Base-by-base conservation (phyloP, 345 rosid genomes). In the Euphorbia tirucalli region DNA sequence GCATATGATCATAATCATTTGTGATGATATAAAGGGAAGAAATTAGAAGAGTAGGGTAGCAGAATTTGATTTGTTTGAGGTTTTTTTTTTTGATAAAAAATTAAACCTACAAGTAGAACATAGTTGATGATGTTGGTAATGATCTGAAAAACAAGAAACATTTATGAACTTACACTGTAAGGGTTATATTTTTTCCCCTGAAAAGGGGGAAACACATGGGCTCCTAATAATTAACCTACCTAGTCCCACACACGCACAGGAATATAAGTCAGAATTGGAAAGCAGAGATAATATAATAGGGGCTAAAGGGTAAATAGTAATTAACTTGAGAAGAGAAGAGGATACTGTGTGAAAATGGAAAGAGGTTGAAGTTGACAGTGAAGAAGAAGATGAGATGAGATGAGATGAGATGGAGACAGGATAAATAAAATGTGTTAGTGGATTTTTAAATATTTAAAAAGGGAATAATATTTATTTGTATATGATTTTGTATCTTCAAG, bases 401-500 rank as follows among this genome's bases (percentile, higher is more conserved):
- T 15, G 68, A 61, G 67, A 35, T 35, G 83, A 80, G 83, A 75
- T 77, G 58, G 72, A 70, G 82, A 75, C 81, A 64, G 73, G 70
- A 63, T 65, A 73, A 78, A 58, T 65, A 73, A 78, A 82, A n/a
- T n/a, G n/a, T n/a, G 79, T 32, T 10, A 37, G 7, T 25, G 25
- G 75, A 65, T n/a, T n/a, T 76, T 73, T 66, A 75, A 77, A 79
- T 66, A 67, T 28, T 44, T n/a, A n/a, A 61, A 16, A 50, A 79
- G 75, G 75, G 80, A 77, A 82, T 80, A 77, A 82, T 80, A 82
- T n/a, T n/a, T n/a, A n/a, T n/a, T n/a, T n/a, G n/a, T n/a, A 78
- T 79, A 85, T 82, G 83, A 78, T 85, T 80, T 85, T 80, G 85
- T 83, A 82, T 78, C 80, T 73, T 71, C 54, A 30, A 0, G 18